These are phyloP conservation scores for Ophiostoma sp. DNA, from an alignment of 2,329 filamentous ascomycete species.

Conservation along the genomic window DNA sequence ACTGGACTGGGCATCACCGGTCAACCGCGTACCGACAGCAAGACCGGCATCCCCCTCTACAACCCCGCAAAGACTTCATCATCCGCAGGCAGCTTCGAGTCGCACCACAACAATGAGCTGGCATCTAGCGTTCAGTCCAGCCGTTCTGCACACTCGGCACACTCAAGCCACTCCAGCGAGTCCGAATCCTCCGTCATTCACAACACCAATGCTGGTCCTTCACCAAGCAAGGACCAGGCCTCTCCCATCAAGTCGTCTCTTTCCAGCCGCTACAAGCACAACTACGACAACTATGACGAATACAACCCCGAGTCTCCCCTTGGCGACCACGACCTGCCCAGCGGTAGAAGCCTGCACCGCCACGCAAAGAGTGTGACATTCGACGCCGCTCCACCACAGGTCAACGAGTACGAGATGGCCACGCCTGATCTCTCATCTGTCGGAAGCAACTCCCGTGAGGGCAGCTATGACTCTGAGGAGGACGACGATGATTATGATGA, in stretches of 20 bases:
- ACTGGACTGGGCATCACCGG: conserved; percentile 52
- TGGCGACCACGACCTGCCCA: conserved; percentile 55
- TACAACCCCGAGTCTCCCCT: conserved; percentile 62
- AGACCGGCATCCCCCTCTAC: conserved; percentile 53
- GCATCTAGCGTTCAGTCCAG: conserved; percentile 19
- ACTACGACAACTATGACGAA: conserved; percentile 63
- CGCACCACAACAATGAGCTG: conserved; percentile 15
- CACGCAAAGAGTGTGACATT: conserved; percentile 98
- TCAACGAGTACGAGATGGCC: conserved; percentile 98
- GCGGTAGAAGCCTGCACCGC: conserved; percentile 65
- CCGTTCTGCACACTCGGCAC: conserved; percentile 12
- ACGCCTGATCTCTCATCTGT: conserved; percentile 94
- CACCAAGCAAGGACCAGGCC: conserved; percentile 61
- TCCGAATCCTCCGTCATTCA: conserved; percentile 13
- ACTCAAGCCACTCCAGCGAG: conserved; percentile 2
- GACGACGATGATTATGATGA: conserved; percentile 64
- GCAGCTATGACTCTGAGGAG: conserved; percentile 82
- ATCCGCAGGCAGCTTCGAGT: conserved; percentile 29
- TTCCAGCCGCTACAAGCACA: conserved; percentile 61
- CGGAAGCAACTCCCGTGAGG: conserved; percentile 82
- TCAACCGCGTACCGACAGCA: conserved; percentile 53
- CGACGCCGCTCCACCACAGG: conserved; percentile 82
- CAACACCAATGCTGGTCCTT: conserved; percentile 21
- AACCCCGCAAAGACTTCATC: conserved; percentile 47
- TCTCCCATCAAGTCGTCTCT: conserved; percentile 90